Evolutionary conservation across 75 land plant genomes (phyloP), one percentile per base, ranked within the genome.

Genomic region (Cupressus sempervirens): DNA sequence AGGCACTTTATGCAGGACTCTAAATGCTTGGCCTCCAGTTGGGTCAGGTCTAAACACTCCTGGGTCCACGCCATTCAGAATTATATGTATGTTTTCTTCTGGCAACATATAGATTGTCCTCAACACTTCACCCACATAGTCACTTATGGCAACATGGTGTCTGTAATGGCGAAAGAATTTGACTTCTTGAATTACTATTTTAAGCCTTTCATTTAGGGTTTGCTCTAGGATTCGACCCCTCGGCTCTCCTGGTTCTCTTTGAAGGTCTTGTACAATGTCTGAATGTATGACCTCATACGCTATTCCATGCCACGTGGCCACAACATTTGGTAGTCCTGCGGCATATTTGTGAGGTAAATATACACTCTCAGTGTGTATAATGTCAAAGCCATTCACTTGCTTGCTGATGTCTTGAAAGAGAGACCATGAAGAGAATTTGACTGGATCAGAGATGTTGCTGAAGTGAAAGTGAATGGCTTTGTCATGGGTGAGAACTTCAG

Each of bases 271-370:
- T 67, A 93, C 91, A 84, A 97, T 89, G 86, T 95, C 93, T 26
- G 95, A 91, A 70, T 96, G 94, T 14, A 96, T 89, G 53, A 91
- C 87, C 84, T 95, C 97, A 62, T 89, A 93, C 5, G 90, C 94
- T 65, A 94, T 96, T 1, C 98, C 98, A 76, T 96, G 98, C 98
- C 96, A 96, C 13, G 91, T 82, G 32, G 91, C 97, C 0, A 88
- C 98, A 15, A 96, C 85, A 30, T 90, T 91, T 20, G 86, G 32
- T 1, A 96, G 3, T 29, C 88, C 87, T 43, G 84, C 53, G 3
- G 96, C 91, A 15, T 90, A 84, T 52, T 84, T 87, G 65, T 93
- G 91, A 68, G 74, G 74, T 1, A 94, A 90, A 16, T 84, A 89
- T 6, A 94, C 96, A 52, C 96, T 93, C 81, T 94, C 62, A 13